These are phyloP conservation scores for Rhizopus microsporus DNA, from an alignment of 371 early-diverging fungal species.

Conservation along the genomic window DNA sequence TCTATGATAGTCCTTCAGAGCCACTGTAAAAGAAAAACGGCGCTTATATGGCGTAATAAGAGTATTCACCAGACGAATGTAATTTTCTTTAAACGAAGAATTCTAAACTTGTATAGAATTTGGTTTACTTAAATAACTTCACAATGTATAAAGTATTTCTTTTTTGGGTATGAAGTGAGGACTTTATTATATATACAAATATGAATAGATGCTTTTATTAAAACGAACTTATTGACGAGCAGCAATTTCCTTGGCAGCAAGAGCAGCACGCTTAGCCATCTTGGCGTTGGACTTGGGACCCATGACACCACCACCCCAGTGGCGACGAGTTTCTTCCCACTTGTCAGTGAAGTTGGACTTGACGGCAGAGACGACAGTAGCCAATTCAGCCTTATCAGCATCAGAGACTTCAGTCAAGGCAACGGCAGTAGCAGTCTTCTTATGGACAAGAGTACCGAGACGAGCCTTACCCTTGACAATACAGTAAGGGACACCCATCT, in stretches of 20 bases:
- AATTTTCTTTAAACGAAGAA: too few species aligned
- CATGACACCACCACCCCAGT: slow-evolving; percentile 97
- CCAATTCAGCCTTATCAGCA: slow-evolving; percentile 93
- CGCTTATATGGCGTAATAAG: too few species aligned
- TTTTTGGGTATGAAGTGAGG: too few species aligned
- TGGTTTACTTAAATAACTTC: too few species aligned
- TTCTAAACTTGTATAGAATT: too few species aligned
- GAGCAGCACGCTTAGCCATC: slow-evolving; percentile 74
- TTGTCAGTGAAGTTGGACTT: slow-evolving; percentile 93
- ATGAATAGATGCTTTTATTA: too few species aligned
- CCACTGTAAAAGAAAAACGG: too few species aligned
- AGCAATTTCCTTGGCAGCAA: slow-evolving; percentile 63
- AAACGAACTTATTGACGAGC: slow-evolving; percentile 37
- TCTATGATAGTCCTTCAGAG: too few species aligned
- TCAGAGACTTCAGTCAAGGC: slow-evolving; percentile 92
- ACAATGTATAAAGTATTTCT: too few species aligned
- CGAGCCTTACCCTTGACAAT: slow-evolving; percentile 98
- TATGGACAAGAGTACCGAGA: slow-evolving; percentile 97
- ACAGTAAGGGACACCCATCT: slow-evolving; percentile 99
- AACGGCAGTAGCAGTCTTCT: slow-evolving; percentile 98
- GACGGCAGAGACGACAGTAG: slow-evolving; percentile 84
- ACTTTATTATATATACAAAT: too few species aligned
- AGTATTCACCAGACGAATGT: too few species aligned
- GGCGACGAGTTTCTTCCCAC: slow-evolving; percentile 83
- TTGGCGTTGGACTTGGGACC: slow-evolving; percentile 86